phyloP scores from a whole-genome alignment of 1,284 basidiomycete genomes.

The Moniliella sp. region DNA sequence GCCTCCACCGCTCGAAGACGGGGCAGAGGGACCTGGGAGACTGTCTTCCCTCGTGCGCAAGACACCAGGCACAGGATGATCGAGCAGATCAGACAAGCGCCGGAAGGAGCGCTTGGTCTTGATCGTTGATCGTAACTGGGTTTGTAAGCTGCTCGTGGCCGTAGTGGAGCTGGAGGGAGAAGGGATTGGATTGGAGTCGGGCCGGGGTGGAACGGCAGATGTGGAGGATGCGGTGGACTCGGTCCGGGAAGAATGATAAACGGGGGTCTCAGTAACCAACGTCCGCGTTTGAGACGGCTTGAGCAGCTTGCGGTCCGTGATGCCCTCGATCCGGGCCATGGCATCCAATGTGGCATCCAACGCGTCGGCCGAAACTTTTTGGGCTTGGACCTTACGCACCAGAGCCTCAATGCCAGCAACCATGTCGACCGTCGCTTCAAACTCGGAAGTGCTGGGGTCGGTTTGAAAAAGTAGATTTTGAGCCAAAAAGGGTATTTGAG shows the following conservation, averaged over 20 bases:
- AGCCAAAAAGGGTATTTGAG: conserved; percentile 92
- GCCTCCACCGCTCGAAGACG: neutral
- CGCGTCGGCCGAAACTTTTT: conserved; percentile 86
- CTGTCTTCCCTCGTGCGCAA: neutral
- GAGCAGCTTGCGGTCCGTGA: conserved; percentile 44
- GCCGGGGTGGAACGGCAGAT: neutral
- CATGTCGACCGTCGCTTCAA: conserved; percentile 83
- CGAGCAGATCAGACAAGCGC: conserved; percentile 11
- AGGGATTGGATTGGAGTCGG: neutral
- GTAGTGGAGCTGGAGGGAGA: neutral
- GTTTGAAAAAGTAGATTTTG: conserved; percentile 64
- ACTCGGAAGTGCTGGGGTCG: conserved; percentile 86
- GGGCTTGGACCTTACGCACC: conserved; percentile 83
- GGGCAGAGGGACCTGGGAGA: too few species aligned
- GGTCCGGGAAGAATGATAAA: conserved; percentile 31
- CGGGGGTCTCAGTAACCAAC: conserved; percentile 58
- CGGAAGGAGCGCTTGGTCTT: conserved; percentile 15
- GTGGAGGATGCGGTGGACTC: conserved; percentile 12
- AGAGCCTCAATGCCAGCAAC: conserved; percentile 87
- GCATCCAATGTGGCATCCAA: conserved; percentile 78
- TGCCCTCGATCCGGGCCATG: conserved; percentile 78
- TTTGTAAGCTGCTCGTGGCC: conserved; percentile 9
- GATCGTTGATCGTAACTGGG: neutral
- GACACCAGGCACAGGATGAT: neutral
- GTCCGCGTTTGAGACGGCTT: conserved; percentile 67